Conservation (phyloP, 768 basidiomycete genomes). For the Naematelia aurantialba region DNA sequence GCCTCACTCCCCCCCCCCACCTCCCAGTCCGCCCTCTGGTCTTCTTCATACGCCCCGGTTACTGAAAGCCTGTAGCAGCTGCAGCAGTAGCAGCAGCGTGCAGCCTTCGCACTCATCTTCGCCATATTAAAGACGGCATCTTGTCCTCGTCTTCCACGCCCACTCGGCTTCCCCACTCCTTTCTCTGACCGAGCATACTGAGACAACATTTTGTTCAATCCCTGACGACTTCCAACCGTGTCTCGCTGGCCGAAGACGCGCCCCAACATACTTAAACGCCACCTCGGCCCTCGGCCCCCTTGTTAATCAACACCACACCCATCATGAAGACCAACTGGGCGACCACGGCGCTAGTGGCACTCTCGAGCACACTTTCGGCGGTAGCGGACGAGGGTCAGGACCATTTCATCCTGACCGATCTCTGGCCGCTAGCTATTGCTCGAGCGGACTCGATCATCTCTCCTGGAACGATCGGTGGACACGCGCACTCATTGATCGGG, state of each 20-base stretch:
- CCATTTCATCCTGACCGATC: constrained; percentile 30
- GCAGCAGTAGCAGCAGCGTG: background rate
- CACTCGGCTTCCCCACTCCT: background rate
- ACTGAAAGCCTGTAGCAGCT: no score
- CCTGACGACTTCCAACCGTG: background rate
- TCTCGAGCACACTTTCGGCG: background rate
- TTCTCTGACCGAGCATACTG: no score
- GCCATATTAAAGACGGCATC: no score
- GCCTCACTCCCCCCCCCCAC: background rate
- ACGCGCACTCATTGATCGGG: constrained; percentile 47
- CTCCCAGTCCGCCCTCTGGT: background rate
- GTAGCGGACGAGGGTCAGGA: constrained; percentile 5
- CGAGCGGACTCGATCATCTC: constrained; percentile 50
- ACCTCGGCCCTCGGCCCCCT: background rate
- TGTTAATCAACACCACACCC: background rate
- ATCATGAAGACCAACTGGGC: background rate
- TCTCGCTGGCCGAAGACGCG: background rate
- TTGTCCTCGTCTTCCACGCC: background rate
- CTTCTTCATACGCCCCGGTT: background rate
- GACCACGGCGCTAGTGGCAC: background rate
- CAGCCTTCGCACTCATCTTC: background rate
- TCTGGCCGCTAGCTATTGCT: constrained; percentile 24
- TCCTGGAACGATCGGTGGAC: constrained; percentile 32
- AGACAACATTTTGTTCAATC: no score
- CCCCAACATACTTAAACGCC: background rate